Evolutionary conservation across 176 grass and related monocot species (phyloP), one percentile per base, ranked within the genome.

Genomic region (Saccharum officinarum): DNA sequence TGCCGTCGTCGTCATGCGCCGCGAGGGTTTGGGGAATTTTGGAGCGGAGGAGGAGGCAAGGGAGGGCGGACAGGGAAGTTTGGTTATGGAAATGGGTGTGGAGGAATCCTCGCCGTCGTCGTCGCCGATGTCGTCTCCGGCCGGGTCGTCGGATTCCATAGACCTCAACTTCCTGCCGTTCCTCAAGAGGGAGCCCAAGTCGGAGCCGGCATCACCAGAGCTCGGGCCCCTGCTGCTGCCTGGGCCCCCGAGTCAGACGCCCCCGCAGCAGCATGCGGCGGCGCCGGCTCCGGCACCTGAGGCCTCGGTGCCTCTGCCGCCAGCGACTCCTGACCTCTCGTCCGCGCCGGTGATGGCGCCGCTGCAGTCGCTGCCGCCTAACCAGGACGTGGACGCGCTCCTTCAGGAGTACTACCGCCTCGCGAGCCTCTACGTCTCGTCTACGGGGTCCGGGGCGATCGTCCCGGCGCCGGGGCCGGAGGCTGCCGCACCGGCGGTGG

Each of bases 351-450:
- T 92, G 23, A 86, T 86, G 86, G 71, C 84, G 84, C 94, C 87
- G 76, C 85, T 95, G 61, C 91, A 91, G 80, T 38, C 80, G 40
- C 66, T 92, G 44, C 89, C 83, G 41, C 87, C 88, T 23, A 83
- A 86, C 70, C 69, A 78, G 3, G 89, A 97, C 17, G 91, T 91
- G 83, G 94, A 93, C 76, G 77, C 89, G 63, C 84, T 97, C 25
- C 91, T 93, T 25, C 74, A 87, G 5, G 94, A 93, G 82, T 92
- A 93, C 84, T 88, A 87, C 46, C 89, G 94, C 28, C 91, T 97
- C 17, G 91, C 89, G 28, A 82, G 78, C 69, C 81, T 93, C 20
- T 93, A 89, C 89, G 82, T 89, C 34, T 86, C 79, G 45, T 79
- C 84, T 1, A 83, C 73, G 39, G 66, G 86, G 22, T 15, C 84